Evolutionary conservation across 345 rosid species (phyloP), one percentile per base, ranked within the genome.

Genomic region (Eucalyptus tenuipes): DNA sequence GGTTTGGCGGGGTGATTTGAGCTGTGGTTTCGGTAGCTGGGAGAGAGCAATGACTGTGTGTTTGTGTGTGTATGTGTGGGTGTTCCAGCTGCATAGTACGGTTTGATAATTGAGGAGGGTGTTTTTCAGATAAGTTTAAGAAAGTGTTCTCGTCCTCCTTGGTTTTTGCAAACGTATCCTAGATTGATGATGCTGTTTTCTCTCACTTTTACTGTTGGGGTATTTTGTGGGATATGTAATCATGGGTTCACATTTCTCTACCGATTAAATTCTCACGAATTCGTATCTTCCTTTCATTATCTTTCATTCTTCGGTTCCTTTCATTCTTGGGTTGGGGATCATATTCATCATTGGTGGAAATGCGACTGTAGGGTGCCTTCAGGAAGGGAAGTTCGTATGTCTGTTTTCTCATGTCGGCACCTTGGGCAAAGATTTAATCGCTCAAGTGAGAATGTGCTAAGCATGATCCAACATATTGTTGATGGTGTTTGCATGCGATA

Each of bases 71-170:
- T 17, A 44, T 40, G 89, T 75, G 89, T 79, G 87, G 90, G 79
- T 90, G 92, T 90, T 91, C 92, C 93, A 92, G 94, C 94, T 90
- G 94, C 89, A 85, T 86, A 42, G 91, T 90, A 92, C 93, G 88
- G 85, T 44, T 45, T 33, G 79, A 66, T 84, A 85, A 90, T 90
- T 89, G 86, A 61, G 89, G 89, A 85, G 89, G 55, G 79, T 24
- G 87, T 86, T 64, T 85, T 88, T 88, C 40, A 37, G 45, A 40
- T 40, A 75, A 20, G 47, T 75, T 40, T 75, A 75, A 75, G 84
- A 40, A 11, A 40, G 47, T 75, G 84, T 40, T 75, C 27, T 75
- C 85, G 88, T 89, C 87, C 89, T 86, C 88, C 90, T 75, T 87
- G 57, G 90, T 82, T 90, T 92, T 57, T 49, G 90, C 88, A 88